Base-by-base conservation (phyloP, 441 rosid genomes). In the Hura crepitans region DNA sequence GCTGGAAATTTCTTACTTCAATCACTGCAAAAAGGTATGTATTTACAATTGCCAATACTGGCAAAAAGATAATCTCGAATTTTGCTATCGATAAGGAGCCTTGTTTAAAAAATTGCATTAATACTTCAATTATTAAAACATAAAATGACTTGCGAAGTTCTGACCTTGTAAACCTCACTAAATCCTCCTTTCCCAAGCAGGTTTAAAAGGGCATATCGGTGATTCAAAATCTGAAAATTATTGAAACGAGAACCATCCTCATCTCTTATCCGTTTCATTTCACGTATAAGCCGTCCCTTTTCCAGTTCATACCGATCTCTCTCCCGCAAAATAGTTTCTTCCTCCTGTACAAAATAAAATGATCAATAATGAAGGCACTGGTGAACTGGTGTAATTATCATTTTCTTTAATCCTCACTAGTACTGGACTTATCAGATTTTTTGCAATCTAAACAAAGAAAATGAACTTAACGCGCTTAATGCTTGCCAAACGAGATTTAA, bases 141-240 rank as follows among this genome's bases (percentile, higher is more conserved):
- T 50, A 63, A 55, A 67, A n/a, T 63, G 46, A 70, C 68, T 61
- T 51, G 30, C 65, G 68, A 78, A 78, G 64, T 77, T 82, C 96
- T 83, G 84, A 96, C 99, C 99, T 96, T 96, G 78, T 89, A 96
- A 77, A 96, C 99, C 87, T 96, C 99, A 77, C 99, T 96, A 77
- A 96, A 96, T 79, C 99, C 99, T 46, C 99, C 99, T 83, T 88
- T 93, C 17, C 99, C 99, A 75, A 96, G 96, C 77, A 96, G 99
- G 77, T 96, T 96, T 71, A 96, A 67, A 68, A 96, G 97, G 62
- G 99, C 92, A 81, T 91, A 96, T 74, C 97, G 85, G 70, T 82
- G 85, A 78, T 91, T 88, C 80, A 96, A 82, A 83, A 96, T 87
- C 86, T 89, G 99, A 72, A 89, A 96, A 80, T 91, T 88, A 84